Evolutionary conservation across 148 eudicot genomes (phyloP).

Genomic region (Fagopyrum homotropicum): DNA sequence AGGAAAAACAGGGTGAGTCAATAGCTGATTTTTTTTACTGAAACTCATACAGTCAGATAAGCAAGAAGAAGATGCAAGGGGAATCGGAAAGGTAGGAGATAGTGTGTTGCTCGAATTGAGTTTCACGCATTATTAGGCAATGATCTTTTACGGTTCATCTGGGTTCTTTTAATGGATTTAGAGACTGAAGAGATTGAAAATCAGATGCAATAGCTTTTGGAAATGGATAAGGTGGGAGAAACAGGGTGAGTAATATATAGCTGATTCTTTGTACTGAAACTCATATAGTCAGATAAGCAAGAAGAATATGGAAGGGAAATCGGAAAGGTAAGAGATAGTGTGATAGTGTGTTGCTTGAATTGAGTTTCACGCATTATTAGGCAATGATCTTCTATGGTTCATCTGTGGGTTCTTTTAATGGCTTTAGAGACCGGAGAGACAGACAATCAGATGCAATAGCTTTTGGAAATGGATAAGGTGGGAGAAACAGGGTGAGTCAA

Average conservation of each 20-base stretch:
- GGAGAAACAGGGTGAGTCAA: background rate
- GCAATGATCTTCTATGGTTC: background rate
- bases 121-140: background rate
- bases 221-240: background rate
- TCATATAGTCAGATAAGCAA: background rate
- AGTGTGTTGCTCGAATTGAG: background rate
- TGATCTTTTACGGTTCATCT: background rate
- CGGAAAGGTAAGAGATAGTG: background rate
- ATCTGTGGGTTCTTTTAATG: background rate
- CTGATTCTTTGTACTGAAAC: background rate
- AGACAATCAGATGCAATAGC: background rate
- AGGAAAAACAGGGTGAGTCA: background rate
- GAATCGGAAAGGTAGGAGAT: background rate
- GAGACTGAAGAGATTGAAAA: background rate
- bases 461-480: background rate
- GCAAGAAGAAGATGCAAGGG: slow-evolving; percentile 3
- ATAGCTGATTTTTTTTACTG: background rate
- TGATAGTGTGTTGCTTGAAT: background rate
- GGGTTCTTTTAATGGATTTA: background rate
- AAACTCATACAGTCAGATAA: background rate
- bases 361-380: background rate
- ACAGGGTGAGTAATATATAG: background rate
- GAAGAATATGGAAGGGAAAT: background rate
- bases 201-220: background rate
- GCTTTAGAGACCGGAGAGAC: background rate